Base-by-base conservation (phyloP, 306 rosid genomes). In the Mimosa pudica region DNA sequence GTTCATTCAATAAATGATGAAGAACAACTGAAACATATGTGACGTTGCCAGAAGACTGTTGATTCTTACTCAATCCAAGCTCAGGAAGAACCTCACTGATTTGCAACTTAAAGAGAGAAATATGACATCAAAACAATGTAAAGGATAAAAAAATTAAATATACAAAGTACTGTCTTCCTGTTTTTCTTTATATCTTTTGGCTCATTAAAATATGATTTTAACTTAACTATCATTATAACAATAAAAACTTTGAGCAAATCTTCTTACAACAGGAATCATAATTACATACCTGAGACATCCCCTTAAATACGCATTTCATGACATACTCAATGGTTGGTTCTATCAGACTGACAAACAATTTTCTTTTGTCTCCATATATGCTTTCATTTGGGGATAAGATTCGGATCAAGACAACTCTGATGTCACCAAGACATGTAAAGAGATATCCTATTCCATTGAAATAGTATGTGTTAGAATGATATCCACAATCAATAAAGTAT, bases 271-370 rank as follows among this genome's bases (percentile, higher is more conserved):
- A 41, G 48, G 66, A 68, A 82, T 79, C 81, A 79, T 73, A 35
- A 75, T 46, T 46, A 42, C 86, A 75, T 87, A 95, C 98, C 98
- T 91, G 86, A 33, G 98, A 83, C 32, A 76, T 84, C 78, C 89
- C 88, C 86, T 82, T 83, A 83, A 91, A 89, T 71, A 92, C 81
- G 87, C 89, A 86, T 78, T 89, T 91, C 85, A 91, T 85, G 57
- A 89, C 84, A 84, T 89, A 92, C 85, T 95, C 98, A 74, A 92
- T 89, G 77, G 94, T 83, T 65, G 98, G 98, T 79, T 95, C 98
- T 83, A 92, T 87, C 84, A 92, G 78, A 83, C 82, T 71, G 80
- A 92, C 74, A 72, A 85, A 86, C 86, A 87, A 76, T 44, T 84
- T 87, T 79, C 78, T 89, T 84, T 84, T 77, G 54, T 60, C 81